phyloP scores from a whole-genome alignment of 345 rosid genomes.

The Lumnitzera littorea region DNA sequence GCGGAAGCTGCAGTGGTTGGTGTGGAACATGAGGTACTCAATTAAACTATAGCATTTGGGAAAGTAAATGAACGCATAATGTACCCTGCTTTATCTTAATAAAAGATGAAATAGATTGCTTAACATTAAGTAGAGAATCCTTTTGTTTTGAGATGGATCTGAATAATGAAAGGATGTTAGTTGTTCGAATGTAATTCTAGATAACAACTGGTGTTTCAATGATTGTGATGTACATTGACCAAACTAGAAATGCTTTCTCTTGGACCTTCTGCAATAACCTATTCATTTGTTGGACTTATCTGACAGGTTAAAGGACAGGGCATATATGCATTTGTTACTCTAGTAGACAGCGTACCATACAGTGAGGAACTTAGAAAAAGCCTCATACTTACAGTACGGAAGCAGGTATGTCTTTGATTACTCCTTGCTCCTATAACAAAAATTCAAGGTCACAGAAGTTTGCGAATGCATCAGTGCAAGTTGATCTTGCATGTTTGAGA shows the following conservation, averaged over 20 bases:
- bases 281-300: too few species aligned
- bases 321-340: constrained; percentile 93
- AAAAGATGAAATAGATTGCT: too few species aligned
- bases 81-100: neutral
- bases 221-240: neutral
- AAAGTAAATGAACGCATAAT: neutral
- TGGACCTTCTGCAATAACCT: too few species aligned
- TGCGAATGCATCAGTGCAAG: too few species aligned
- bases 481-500: too few species aligned
- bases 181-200: too few species aligned
- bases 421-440: neutral
- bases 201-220: too few species aligned
- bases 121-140: constrained; percentile 4
- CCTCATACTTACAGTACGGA: constrained; percentile 63
- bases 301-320: constrained; percentile 90
- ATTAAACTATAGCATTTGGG: neutral
- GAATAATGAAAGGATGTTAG: too few species aligned
- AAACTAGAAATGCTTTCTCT: constrained; percentile 9
- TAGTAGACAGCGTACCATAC: constrained; percentile 71
- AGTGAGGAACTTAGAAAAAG: constrained; percentile 81
- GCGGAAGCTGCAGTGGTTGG: constrained; percentile 99
- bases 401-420: constrained; percentile 44
- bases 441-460: too few species aligned
- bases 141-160: too few species aligned
- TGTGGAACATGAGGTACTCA: constrained; percentile 79